Evolutionary conservation across 2,329 filamentous ascomycete genomes (phyloP), one percentile per base, ranked within the genome.

Genomic region (Trematosphaeria pertusa): DNA sequence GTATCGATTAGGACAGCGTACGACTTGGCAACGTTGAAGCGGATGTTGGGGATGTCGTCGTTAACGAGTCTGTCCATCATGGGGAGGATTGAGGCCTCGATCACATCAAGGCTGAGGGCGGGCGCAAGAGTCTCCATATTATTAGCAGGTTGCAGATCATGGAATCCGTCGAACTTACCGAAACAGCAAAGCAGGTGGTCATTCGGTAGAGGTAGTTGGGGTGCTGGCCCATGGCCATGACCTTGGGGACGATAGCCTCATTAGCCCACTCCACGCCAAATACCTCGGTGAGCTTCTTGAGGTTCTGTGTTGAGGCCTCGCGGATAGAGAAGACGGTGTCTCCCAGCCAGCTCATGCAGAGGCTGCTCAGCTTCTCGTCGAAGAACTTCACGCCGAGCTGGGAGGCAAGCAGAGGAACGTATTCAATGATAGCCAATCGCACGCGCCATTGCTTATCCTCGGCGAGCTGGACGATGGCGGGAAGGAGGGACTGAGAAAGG

Each of bases 401-500:
- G 67, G 91, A 94, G 43, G 94, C 94, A 49, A 99, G 85, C 46
- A 99, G 83, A 21, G 94, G 94, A 64, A 99, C 97, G 77, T 99
- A 97, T 82, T 99, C 93, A 73, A 99, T 99, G 71, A 99, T 99
- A 50, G 94, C 94, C 59, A 99, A 82, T 60, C 94, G 89, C 50
- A 99, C 94, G 67, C 94, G 87, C 94, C 94, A 99, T 79, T 97
- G 92, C 82, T 99, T 99, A 75, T 99, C 94, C 75, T 97, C 94
- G 44, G 94, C 94, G 62, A 99, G 82, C 73, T 97, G 92, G 24
- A 97, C 91, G 67, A 99, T 99, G 34, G 94, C 94, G 10, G 95
- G 94, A 38, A 99, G 88, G 43, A 99, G 87, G 18, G 93, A 97
- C 73, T 97, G 92, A 36, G 94, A 97, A 38, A 99, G 86, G 14